Evolutionary conservation across 768 basidiomycete genomes (phyloP), one percentile per base, ranked within the genome.

Genomic region (Leccinum longicurvipes): DNA sequence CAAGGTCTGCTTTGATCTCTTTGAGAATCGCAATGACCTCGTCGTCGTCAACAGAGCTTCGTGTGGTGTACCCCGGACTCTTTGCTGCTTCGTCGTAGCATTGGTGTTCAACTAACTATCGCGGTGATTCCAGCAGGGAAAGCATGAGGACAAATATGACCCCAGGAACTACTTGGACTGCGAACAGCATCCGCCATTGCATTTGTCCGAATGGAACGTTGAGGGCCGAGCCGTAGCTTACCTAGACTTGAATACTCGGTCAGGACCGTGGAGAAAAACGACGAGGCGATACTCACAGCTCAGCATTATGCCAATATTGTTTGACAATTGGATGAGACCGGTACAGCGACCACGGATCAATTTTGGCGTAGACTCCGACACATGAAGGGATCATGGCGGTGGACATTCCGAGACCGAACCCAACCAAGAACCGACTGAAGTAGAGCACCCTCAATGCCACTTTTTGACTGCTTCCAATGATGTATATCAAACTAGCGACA

Each of bases 391-490:
- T 75, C 1, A 82, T 65, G 4, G 79, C 78, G 1, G 77, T 75
- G 7, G 77, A 73, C 74, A 80, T 78, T 15, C 84, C 83, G 25
- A 85, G 76, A 8, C 86, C 84, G 50, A 85, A 72, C n/a, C 86
- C 86, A 8, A 79, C 77, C 0, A 87, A 53, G 67, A 86, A 86
- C 9, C 83, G 76, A 49, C 78, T 72, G 60, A 77, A 77, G 58
- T 76, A 79, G 36, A 79, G 70, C 6, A 78, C 72, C 9, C 63
- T 63, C 10, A 78, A 63, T 17, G 67, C 76, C 1, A 74, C 71
- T 6, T 28, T 48, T 53, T 61, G 67, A 29, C 63, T 72, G 56
- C 67, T 75, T n/a, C 78, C 81, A 24, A 82, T 54, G 51, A 80
- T 47, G 63, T 77, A 82, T 31, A 82, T 73, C 32, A 75, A 47